Evolutionary conservation across 2,329 filamentous ascomycete genomes (phyloP).

Genomic region (Trichoderma brevicompactum): DNA sequence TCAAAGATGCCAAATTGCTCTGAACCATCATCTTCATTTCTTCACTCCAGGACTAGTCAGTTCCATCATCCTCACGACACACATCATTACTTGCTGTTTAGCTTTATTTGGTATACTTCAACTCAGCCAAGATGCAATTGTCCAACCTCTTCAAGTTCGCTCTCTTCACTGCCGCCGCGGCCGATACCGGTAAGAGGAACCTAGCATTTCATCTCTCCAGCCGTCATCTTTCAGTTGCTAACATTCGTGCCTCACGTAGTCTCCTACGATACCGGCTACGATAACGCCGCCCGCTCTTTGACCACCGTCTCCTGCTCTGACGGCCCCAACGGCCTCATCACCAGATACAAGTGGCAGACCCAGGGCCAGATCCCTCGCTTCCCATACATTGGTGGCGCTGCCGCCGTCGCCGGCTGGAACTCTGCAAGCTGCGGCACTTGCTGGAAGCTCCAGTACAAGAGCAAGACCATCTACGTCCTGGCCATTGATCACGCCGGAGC

Average conservation of each 20-base stretch:
- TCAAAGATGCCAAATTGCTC: background rate
- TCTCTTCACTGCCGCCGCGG: constrained; percentile 45
- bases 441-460: constrained; percentile 59
- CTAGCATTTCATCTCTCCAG: background rate
- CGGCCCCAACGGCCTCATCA: constrained; percentile 68
- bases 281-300: constrained; percentile 61
- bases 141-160: constrained; percentile 47
- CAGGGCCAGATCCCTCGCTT: constrained; percentile 57
- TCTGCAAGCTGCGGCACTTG: constrained; percentile 62
- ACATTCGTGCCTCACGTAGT: constrained; percentile 48
- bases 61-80: background rate
- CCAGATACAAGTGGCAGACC: constrained; percentile 61
- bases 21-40: constrained; percentile 19
- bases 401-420: constrained; percentile 60
- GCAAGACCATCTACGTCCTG: constrained; percentile 57
- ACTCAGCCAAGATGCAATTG: constrained; percentile 49
- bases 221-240: constrained; percentile 24
- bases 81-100: background rate
- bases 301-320: constrained; percentile 67
- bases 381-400: constrained; percentile 60
- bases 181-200: constrained; percentile 40
- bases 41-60: background rate
- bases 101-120: background rate
- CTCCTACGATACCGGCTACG: constrained; percentile 74
- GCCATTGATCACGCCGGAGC: constrained; percentile 58